Base-by-base conservation (phyloP, 129 eudicot genomes). In the Chrysanthemum lavandulifolium region DNA sequence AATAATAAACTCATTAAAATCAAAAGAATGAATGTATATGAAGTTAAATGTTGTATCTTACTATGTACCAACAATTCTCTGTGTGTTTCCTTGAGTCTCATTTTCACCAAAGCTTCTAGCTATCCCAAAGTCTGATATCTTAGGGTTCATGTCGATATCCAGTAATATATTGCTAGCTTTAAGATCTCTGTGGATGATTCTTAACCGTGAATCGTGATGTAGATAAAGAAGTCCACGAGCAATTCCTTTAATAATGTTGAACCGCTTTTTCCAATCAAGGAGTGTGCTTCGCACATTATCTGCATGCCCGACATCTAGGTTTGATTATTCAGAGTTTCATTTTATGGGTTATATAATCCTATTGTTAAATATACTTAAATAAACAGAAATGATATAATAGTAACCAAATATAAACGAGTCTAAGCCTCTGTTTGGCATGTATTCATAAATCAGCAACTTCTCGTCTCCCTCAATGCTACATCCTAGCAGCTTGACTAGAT, bases 191-290 rank as follows among this genome's bases (percentile, higher is more conserved):
- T 40, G 47, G 47, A 40, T 40, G 10, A 40, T 40, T 40, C 47
- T 40, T 40, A 40, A 40, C 45, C 76, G 56, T 4, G 81, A 69
- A 69, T 77, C 81, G 40, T 77, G 81, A 77, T 70, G 81, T 10
- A 77, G 76, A 71, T 77, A 77, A 14, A 77, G 57, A 33, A 77
- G 76, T 51, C 76, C 81, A 13, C 81, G 65, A 10, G 81, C 75
- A 18, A 77, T 77, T 65, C 81, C 76, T 14, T 69, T 70, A 23
- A 77, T 77, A 9, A 77, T 77, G 36, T 69, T 54, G 55, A 69
- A 77, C 8, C 81, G 57, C 16, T 29, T 54, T 13, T 65, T 25
- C 81, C 81, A 77, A 63, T 77, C 62, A 16, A 76, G 64, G 27
- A 68, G 2, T 13, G 4, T 9, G 61, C 73, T 68, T 68, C 10